Evolutionary conservation across 306 rosid genomes (phyloP), one percentile per base, ranked within the genome.

Genomic region (Cicer bijugum): DNA sequence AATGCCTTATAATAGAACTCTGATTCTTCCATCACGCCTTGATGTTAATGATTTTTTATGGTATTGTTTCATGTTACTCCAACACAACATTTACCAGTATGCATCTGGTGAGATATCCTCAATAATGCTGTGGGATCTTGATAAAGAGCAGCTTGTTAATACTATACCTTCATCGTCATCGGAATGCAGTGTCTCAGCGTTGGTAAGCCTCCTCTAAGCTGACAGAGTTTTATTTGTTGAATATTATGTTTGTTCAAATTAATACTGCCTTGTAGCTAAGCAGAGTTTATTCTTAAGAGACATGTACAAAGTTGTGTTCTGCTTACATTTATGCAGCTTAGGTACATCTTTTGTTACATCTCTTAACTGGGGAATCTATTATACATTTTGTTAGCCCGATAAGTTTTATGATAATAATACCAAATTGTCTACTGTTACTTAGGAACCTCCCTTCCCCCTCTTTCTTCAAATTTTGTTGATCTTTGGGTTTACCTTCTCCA

Each of bases 71-170:
- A 33, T 67, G 72, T 56, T 69, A 51, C 50, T 45, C 85, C 33
- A 75, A 44, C 64, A 53, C 53, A 45, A 53, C 53, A 45, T 89
- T 52, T 80, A 56, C 71, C 88, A 95, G 99, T 95, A 88, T 81
- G 96, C 99, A 61, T 86, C 97, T 56, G 92, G 95, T 66, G 97
- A 90, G 85, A 53, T 82, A 72, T 88, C 99, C 8, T 84, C 97
- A 59, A 86, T 90, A 67, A 88, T 80, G 86, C 77, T 84, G 44
- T 95, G 99, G 99, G 99, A 95, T 84, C 87, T 95, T 76, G 97
- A 95, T 50, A 95, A 86, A 83, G 99, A 95, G 89, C 91, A 83
- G 76, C 96, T 87, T 71, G 78, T 86, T 71, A 86, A 87, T 81
- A 43, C 93, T 82, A 84, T 90, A 85, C 79, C 91, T 82, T 90